A percentile compares a stretch with the other conserved stretches of the same genome.
Evolutionary conservation across 2,329 filamentous ascomycete genomes (phyloP).

Genomic region (Penicillium decumbens): DNA sequence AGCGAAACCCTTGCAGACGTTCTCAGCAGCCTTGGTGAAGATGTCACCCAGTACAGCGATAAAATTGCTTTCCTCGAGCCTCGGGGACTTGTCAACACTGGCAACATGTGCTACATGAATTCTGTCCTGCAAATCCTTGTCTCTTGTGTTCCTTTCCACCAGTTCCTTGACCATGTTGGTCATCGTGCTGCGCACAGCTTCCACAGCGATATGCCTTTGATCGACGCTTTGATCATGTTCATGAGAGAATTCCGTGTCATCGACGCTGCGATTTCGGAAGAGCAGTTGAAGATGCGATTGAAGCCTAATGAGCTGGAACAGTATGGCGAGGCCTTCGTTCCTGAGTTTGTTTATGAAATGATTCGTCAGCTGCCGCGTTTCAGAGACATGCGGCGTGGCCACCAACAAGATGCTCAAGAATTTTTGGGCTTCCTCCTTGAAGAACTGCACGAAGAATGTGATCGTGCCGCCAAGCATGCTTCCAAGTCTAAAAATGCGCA

Average conservation of each 20-base stretch:
- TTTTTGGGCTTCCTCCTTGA: slow-evolving; percentile 91
- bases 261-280: slow-evolving; percentile 68
- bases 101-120: slow-evolving; percentile 99
- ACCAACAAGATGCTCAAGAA: slow-evolving; percentile 97
- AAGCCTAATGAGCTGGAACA: slow-evolving; percentile 82
- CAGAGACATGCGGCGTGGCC: slow-evolving; percentile 86
- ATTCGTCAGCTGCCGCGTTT: slow-evolving; percentile 84
- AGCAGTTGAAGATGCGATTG: slow-evolving; percentile 67
- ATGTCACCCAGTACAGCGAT: slow-evolving; percentile 51
- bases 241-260: slow-evolving; percentile 87
- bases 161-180: slow-evolving; percentile 82
- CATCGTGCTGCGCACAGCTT: slow-evolving; percentile 83
- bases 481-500: slow-evolving; percentile 45
- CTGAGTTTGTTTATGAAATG: slow-evolving; percentile 91
- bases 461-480: slow-evolving; percentile 63
- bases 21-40: slow-evolving; percentile 66
- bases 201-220: slow-evolving; percentile 87
- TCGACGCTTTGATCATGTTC: slow-evolving; percentile 97
- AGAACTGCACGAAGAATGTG: slow-evolving; percentile 88
- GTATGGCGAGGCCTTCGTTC: slow-evolving; percentile 85
- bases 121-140: slow-evolving; percentile 94
- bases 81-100: slow-evolving; percentile 88
- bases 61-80: slow-evolving; percentile 84
- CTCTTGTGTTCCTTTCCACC: slow-evolving; percentile 90
- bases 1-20: slow-evolving; percentile 68